Evolutionary conservation across 345 rosid genomes (phyloP).

Genomic region (Salix caprea): DNA sequence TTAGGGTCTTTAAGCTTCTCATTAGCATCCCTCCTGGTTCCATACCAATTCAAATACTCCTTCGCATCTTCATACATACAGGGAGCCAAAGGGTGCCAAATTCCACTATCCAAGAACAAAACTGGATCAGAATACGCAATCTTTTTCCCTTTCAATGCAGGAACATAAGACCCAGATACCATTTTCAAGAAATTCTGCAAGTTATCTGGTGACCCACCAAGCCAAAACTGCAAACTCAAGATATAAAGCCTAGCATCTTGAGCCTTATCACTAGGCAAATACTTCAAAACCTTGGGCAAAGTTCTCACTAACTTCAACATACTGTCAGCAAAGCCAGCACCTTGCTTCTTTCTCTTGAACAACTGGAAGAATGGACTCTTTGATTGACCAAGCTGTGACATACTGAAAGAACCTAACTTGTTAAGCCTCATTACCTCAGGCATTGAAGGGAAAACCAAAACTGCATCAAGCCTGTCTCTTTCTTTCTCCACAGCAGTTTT

Average conservation of each 20-base stretch:
- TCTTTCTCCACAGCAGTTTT: conserved; percentile 89
- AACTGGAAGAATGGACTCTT: conserved; percentile 90
- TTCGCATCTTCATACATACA: conserved; percentile 91
- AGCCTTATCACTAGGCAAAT: conserved; percentile 94
- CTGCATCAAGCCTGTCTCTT: conserved; percentile 93
- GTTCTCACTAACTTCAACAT: conserved; percentile 97
- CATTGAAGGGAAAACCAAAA: conserved; percentile 97
- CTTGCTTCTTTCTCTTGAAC: conserved; percentile 87
- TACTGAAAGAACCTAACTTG: conserved; percentile 92
- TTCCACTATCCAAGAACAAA: conserved; percentile 79
- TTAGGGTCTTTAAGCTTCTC: conserved; percentile 61
- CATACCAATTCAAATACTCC: conserved; percentile 95
- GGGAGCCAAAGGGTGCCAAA: conserved; percentile 98
- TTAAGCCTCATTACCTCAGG: conserved; percentile 98
- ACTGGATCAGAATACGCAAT: conserved; percentile 88
- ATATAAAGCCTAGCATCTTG: conserved; percentile 97
- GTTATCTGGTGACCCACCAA: conserved; percentile 94
- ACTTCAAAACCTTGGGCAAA: conserved; percentile 91
- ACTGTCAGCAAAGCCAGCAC: conserved; percentile 92
- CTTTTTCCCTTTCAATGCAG: conserved; percentile 68
- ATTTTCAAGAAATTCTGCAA: conserved; percentile 91
- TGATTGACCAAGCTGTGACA: conserved; percentile 96
- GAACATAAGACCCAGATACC: conserved; percentile 87
- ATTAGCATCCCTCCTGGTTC: conserved; percentile 69
- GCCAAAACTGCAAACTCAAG: conserved; percentile 97